A percentile compares a stretch with the other conserved stretches of the same genome.
These are phyloP conservation scores for Trichopus zeylanicus DNA, from an alignment of 116 monocot genomes.

Conservation along the genomic window DNA sequence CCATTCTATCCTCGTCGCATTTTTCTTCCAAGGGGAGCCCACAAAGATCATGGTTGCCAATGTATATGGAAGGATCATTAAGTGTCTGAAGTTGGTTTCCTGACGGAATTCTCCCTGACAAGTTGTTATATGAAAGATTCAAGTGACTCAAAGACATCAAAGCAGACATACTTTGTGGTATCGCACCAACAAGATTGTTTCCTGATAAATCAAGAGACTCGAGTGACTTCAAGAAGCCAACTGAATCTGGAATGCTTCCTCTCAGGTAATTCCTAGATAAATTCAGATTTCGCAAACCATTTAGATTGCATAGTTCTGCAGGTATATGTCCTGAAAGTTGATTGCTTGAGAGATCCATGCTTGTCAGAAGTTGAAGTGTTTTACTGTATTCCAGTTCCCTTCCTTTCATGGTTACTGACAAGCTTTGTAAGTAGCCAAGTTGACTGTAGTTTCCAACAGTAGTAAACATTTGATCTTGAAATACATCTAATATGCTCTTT, in stretches of 20 bases:
- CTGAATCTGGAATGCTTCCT: not conserved
- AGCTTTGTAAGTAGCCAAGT: not conserved
- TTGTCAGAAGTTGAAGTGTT: not conserved
- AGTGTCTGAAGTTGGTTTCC: constrained; percentile 12
- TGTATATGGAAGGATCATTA: constrained; percentile 8
- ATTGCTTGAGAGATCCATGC: constrained; percentile 13
- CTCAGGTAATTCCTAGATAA: constrained; percentile 10
- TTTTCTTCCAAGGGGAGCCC: not conserved
- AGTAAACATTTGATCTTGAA: not conserved
- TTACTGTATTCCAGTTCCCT: constrained; percentile 4
- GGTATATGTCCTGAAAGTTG: constrained; percentile 4
- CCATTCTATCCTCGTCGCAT: not conserved
- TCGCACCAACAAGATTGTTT: not conserved
- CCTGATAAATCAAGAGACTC: constrained; percentile 10
- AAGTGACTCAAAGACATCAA: not conserved
- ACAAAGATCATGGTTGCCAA: constrained; percentile 12
- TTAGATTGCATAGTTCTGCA: constrained; percentile 7
- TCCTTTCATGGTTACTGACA: constrained; percentile 1
- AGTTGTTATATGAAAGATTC: constrained; percentile 9
- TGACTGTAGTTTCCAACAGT: not conserved
- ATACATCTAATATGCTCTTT: not conserved
- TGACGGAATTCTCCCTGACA: constrained; percentile 13
- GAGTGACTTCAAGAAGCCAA: not conserved
- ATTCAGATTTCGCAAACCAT: constrained; percentile 7
- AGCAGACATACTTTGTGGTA: not conserved